Percentiles rank a stretch among this genome's conserved stretches.
Evolutionary conservation across 169 alveolate genomes (phyloP).

Genomic region (Amoebophrya sp.): DNA sequence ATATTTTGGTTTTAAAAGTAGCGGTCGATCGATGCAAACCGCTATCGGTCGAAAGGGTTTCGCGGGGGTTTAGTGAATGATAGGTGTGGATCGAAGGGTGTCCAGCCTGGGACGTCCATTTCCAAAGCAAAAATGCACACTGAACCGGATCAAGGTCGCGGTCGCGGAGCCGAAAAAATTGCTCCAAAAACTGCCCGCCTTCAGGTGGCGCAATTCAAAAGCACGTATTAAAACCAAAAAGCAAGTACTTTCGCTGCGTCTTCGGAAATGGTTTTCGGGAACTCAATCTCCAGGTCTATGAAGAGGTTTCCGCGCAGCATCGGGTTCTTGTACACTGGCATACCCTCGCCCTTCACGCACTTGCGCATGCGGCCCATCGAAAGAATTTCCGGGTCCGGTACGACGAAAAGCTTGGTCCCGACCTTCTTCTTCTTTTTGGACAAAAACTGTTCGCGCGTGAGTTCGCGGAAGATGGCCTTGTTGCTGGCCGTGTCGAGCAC

Average conservation of each 20-base stretch:
- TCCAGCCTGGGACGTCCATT: too few relatives aligned
- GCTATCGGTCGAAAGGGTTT: too few relatives aligned
- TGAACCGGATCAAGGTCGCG: too few relatives aligned
- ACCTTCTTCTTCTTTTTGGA: neutral
- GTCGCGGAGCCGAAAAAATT: too few relatives aligned
- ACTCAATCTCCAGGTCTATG: conserved; percentile 48
- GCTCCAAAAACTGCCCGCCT: too few relatives aligned
- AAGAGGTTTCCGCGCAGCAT: conserved; percentile 51
- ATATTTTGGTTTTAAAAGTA: too few relatives aligned
- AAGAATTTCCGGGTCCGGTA: neutral
- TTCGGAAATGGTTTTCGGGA: conserved; percentile 38
- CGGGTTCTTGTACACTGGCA: conserved; percentile 59
- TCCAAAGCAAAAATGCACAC: too few relatives aligned
- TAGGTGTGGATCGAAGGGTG: too few relatives aligned
- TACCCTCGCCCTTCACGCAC: conserved; percentile 55
- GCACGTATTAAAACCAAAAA: too few relatives aligned
- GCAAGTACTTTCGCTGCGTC: conserved; percentile 4
- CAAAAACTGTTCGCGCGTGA: neutral
- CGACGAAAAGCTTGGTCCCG: neutral
- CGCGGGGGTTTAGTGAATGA: too few relatives aligned
- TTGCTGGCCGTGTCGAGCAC: neutral
- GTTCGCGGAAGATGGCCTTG: neutral
- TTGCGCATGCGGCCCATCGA: conserved; percentile 14
- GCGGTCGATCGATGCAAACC: too few relatives aligned
- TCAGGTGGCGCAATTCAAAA: too few relatives aligned